Conservation (phyloP, 1,284 basidiomycete genomes). For the Puccinia polysora region DNA sequence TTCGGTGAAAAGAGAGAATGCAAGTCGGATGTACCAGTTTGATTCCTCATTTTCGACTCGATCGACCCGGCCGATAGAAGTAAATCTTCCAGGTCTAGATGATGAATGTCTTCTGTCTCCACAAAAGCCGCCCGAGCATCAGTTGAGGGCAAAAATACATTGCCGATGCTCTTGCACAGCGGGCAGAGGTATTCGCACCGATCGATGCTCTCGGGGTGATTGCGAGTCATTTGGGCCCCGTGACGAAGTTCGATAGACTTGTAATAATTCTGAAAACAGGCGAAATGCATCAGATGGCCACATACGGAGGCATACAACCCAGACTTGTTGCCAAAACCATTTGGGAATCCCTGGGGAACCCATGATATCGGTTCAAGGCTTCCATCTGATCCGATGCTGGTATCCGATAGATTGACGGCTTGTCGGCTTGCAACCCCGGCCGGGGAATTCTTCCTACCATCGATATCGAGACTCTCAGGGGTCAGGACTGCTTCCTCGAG, state of each 20-base stretch:
- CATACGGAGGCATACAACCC: slow-evolving; percentile 86
- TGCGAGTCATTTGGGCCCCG: slow-evolving; percentile 79
- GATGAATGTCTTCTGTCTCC: slow-evolving; percentile 58
- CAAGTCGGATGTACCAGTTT: slow-evolving; percentile 47
- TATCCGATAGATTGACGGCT: slow-evolving; percentile 53
- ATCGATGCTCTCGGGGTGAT: slow-evolving; percentile 88
- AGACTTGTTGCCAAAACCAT: slow-evolving; percentile 64
- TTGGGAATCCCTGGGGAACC: slow-evolving; percentile 70
- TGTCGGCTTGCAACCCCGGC: slow-evolving; percentile 50
- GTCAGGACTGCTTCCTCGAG: slow-evolving; percentile 70
- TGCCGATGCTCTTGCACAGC: slow-evolving; percentile 95
- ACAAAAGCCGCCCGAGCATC: slow-evolving; percentile 57
- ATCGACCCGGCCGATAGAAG: slow-evolving; percentile 63
- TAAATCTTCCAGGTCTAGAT: slow-evolving; percentile 66
- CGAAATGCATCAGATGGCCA: slow-evolving; percentile 94
- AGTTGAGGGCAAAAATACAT: slow-evolving; percentile 80
- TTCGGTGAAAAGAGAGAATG: slow-evolving; percentile 52
- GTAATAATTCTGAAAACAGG: slow-evolving; percentile 88
- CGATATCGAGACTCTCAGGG: slow-evolving; percentile 62
- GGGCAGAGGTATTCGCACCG: slow-evolving; percentile 95
- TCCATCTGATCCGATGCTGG: slow-evolving; percentile 56
- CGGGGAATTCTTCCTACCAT: slow-evolving; percentile 54
- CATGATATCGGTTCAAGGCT: slow-evolving; percentile 45
- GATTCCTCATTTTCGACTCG: slow-evolving; percentile 27
- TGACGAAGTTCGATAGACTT: slow-evolving; percentile 82